Evolutionary conservation across 805 yeast genomes (phyloP), one percentile per base, ranked within the genome.

Genomic region (Wickerhamomyces subpelliculosus): DNA sequence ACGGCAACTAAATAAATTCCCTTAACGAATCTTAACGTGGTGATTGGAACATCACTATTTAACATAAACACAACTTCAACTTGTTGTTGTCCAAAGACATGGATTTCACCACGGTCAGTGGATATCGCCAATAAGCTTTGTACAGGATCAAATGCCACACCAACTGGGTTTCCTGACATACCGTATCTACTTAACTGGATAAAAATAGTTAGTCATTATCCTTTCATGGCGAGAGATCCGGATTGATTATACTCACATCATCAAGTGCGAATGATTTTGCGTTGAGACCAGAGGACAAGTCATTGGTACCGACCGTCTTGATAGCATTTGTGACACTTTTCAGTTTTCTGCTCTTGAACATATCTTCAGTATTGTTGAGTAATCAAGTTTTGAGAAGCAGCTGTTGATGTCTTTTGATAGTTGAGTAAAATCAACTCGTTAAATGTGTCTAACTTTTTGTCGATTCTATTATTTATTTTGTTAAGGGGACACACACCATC

Each of bases 91-190:
- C 97, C 98, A 54, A 78, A 81, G 5, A 93, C 81, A 46, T 84
- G 80, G 13, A 93, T 68, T 32, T 76, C 76, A 29, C 88, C 85
- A 8, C 62, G 54, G 27, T 71, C 78, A 0, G 96, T 87, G 3
- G 88, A 81, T 0, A 87, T 64, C 0, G 96, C 97, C 49, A 88
- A 60, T 21, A 93, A 67, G 38, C 93, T 77, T 58, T 93, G 98
- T 1, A 85, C 79, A 4, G 95, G 95, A 56, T 93, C 97, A 60
- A 71, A 84, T 0, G 93, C 94, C 28, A 78, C 55, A 0, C 85
- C 77, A 26, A 75, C 63, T 8, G 84, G 73, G 12, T 72, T 71
- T 11, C 94, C 90, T 14, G 71, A 65, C 25, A 82, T 52, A 2
- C 93, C 93, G 49, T 74, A 79, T 43, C 56, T 51, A 29, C 51